phyloP scores from a whole-genome alignment of 805 yeast species.

The Candida nitratophila region DNA sequence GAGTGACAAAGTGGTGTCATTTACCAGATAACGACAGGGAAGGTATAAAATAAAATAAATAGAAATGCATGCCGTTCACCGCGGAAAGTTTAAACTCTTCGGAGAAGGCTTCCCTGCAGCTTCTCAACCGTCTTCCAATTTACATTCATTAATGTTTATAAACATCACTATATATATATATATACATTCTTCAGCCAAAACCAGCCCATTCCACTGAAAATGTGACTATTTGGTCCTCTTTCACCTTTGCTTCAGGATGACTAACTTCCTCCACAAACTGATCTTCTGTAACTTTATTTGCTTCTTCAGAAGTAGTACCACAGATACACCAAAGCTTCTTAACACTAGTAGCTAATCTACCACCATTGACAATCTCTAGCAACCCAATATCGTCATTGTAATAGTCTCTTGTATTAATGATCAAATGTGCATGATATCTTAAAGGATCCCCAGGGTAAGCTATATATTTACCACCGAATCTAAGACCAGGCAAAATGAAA shows the following conservation, averaged over 20 bases:
- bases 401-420: constrained; percentile 45
- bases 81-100: not conserved
- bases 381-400: constrained; percentile 49
- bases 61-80: no score
- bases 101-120: not conserved
- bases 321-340: constrained; percentile 74
- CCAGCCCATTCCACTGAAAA: constrained; percentile 96
- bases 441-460: constrained; percentile 96
- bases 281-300: constrained; percentile 2
- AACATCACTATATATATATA: no score
- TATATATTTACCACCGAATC: constrained; percentile 85
- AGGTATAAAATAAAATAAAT: no score
- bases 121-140: no score
- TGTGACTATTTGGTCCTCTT: constrained; percentile 26
- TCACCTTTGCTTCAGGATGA: not conserved
- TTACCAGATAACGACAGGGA: no score
- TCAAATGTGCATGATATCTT: constrained; percentile 80
- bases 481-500: constrained; percentile 71
- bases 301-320: constrained; percentile 23
- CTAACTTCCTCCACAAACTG: constrained; percentile 9
- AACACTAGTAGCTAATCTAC: constrained; percentile 87
- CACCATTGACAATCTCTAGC: constrained; percentile 66
- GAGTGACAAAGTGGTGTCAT: no score
- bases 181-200: constrained; percentile 51
- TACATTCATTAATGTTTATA: no score